These are phyloP conservation scores for Stephanodiscus triporus DNA, from an alignment of 108 stramenopile genomes.

Conservation along the genomic window DNA sequence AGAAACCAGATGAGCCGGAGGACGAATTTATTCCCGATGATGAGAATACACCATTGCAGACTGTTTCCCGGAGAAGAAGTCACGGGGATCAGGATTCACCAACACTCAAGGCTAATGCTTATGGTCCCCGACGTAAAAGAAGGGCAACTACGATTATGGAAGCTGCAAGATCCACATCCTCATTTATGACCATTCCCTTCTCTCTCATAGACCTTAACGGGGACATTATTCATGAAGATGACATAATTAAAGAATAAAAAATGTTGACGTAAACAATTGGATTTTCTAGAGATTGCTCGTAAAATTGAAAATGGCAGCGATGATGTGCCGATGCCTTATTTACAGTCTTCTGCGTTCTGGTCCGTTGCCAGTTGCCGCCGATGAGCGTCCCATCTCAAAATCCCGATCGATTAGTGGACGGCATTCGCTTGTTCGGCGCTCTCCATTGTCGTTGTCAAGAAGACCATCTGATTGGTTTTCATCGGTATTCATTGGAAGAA, in stretches of 20 bases:
- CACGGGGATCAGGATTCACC: neutral
- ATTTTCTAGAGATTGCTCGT: too few relatives aligned
- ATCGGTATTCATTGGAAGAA: constrained; percentile 4
- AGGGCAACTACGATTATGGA: too few relatives aligned
- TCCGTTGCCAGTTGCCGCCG: constrained; percentile 12
- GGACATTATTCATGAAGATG: too few relatives aligned
- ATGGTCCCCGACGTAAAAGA: too few relatives aligned
- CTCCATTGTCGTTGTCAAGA: constrained; percentile 5
- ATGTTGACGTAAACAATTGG: too few relatives aligned
- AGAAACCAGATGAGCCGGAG: neutral
- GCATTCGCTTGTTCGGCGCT: constrained; percentile 15
- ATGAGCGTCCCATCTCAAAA: constrained; percentile 2
- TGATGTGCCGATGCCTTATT: too few relatives aligned
- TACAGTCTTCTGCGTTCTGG: constrained; percentile 37
- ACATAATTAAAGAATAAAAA: too few relatives aligned
- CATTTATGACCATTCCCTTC: too few relatives aligned
- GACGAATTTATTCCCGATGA: neutral
- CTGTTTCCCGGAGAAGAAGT: neutral
- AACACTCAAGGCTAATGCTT: neutral
- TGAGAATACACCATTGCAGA: neutral
- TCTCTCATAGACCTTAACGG: too few relatives aligned
- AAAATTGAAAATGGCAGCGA: too few relatives aligned
- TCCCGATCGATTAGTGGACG: constrained; percentile 6
- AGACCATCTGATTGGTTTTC: neutral
- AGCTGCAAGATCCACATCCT: too few relatives aligned